Conservation (phyloP, 2,329 filamentous ascomycete species). For the Dactylellina drechsleri region DNA sequence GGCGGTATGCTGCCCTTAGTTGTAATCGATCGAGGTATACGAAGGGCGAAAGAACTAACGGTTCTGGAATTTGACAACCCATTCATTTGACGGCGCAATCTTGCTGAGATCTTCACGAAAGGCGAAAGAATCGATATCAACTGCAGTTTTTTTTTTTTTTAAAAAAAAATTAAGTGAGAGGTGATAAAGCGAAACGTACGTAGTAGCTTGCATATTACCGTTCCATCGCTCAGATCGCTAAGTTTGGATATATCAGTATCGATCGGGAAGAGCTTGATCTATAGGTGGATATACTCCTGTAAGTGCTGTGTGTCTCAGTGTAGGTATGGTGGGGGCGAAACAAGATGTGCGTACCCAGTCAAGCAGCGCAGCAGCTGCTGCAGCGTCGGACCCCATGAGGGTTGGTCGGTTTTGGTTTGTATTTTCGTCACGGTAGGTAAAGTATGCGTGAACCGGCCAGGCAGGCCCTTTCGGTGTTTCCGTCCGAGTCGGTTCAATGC, state of each 20-base stretch:
- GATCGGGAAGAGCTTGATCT: slow-evolving; percentile 59
- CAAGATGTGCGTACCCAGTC: slow-evolving; percentile 59
- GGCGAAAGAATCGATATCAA: slow-evolving; percentile 58
- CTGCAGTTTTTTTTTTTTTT: too few species aligned
- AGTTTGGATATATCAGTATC: slow-evolving; percentile 58
- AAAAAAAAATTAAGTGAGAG: too few species aligned
- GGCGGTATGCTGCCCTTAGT: too few species aligned
- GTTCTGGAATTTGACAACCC: slow-evolving; percentile 58
- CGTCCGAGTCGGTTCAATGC: neutral
- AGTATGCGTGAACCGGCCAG: neutral
- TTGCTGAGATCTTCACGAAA: slow-evolving; percentile 56
- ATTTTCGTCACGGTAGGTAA: too few species aligned
- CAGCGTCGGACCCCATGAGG: slow-evolving; percentile 55
- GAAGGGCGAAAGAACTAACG: slow-evolving; percentile 37
- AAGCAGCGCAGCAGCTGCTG: slow-evolving; percentile 57
- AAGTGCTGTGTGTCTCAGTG: neutral
- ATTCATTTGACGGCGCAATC: slow-evolving; percentile 56
- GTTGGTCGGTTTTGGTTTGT: neutral
- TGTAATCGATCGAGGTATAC: too few species aligned
- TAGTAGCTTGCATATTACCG: slow-evolving; percentile 58
- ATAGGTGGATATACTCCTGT: neutral
- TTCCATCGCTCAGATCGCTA: slow-evolving; percentile 57
- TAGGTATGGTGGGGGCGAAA: slow-evolving; percentile 1
- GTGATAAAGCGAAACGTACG: slow-evolving; percentile 55
- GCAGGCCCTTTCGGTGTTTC: neutral